These are phyloP conservation scores for Pleurotus citrinopileatus DNA, from an alignment of 768 basidiomycete genomes.

Conservation along the genomic window DNA sequence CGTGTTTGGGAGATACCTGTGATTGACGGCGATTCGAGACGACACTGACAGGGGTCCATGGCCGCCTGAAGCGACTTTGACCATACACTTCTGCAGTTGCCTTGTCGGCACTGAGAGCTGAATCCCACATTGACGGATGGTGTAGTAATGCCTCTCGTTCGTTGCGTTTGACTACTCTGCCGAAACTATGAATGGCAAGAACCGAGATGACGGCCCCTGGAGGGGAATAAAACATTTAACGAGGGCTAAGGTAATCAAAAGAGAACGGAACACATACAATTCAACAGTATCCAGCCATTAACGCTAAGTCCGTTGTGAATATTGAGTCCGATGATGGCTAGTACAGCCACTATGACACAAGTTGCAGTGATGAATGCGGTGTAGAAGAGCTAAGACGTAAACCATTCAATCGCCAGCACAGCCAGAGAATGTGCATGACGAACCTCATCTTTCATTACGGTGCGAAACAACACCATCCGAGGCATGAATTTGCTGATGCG, in stretches of 20 bases:
- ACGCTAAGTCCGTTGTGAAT: slow-evolving; percentile 42
- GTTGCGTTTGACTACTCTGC: slow-evolving; percentile 57
- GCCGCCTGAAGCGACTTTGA: slow-evolving; percentile 1
- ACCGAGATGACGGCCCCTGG: slow-evolving; percentile 56
- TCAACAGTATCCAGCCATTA: slow-evolving; percentile 49
- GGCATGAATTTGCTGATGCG: slow-evolving; percentile 48
- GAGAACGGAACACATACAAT: slow-evolving; percentile 38
- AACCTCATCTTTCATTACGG: slow-evolving; percentile 65
- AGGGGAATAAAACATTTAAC: slow-evolving; percentile 9
- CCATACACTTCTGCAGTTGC: slow-evolving; percentile 13
- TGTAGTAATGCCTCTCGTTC: slow-evolving; percentile 55
- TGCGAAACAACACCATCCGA: slow-evolving; percentile 48
- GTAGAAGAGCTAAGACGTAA: slow-evolving; percentile 56
- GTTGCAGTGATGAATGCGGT: slow-evolving; percentile 50
- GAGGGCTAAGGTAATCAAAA: not conserved
- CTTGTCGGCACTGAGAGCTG: slow-evolving; percentile 26
- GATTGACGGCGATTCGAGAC: slow-evolving; percentile 2
- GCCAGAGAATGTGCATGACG: no score
- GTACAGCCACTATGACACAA: slow-evolving; percentile 44
- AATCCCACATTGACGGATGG: slow-evolving; percentile 41
- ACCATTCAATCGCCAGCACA: no score
- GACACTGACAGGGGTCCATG: slow-evolving; percentile 9
- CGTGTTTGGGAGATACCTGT: not conserved
- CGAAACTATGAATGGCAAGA: slow-evolving; percentile 57
- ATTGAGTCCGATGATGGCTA: slow-evolving; percentile 49